Evolutionary conservation across 1,139 yeast genomes (phyloP), one percentile per base, ranked within the genome.

Genomic region (Geotrichum klebahnii): DNA sequence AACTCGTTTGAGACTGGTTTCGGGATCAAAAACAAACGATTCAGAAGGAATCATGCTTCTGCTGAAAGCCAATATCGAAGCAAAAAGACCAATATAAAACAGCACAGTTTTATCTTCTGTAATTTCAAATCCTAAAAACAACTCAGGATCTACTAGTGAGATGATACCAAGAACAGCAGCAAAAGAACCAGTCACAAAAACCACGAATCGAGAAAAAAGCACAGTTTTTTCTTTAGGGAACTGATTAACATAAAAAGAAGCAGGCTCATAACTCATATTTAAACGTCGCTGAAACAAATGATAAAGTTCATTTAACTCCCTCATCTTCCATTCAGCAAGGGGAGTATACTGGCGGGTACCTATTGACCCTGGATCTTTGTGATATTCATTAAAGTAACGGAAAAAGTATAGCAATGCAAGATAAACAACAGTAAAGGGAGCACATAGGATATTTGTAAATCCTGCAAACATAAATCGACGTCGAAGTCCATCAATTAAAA

Each of bases 331-430:
- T 62, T 87, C 92, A 0, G 97, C 97, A 66, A 80, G 78, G 0
- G 97, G 97, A 0, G 97, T 88, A 62, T 88, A 92, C 61, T 88
- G 95, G 45, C 98, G 74, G 1, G 90, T 82, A 8, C 95, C 82
- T 50, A 92, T 74, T 10, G 90, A 75, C 1, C 92, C 81, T 0
- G 98, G 98, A 53, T 92, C 86, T 36, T 86, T 80, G 64, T 87
- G 85, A 65, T 87, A 89, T 68, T 92, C 97, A 63, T 90, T 89
- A 68, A 94, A 92, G 66, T 92, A 89, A 48, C 89, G 77, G 75
- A 92, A 84, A 62, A 94, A 90, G 67, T 88, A 87, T 48, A 88
- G 75, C 48, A 92, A 69, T 10, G 89, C 77, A 67, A 90, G 85
- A 66, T 92, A 92, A 5, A 81, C 72, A 28, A 89, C 92, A 48